phyloP scores from a whole-genome alignment of 768 basidiomycete genomes.

The Arthromyces matolae region DNA sequence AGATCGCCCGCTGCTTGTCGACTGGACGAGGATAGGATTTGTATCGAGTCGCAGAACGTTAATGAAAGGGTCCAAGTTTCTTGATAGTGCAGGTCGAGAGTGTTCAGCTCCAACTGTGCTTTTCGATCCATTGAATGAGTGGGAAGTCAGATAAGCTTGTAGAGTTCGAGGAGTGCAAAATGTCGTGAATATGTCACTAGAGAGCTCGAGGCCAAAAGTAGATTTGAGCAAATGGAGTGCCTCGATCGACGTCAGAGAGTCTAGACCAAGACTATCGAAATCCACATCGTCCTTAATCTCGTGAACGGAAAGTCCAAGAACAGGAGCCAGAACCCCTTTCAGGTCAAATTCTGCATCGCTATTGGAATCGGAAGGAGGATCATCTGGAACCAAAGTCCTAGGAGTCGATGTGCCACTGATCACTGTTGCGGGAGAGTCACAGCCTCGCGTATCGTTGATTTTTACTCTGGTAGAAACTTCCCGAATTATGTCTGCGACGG shows the following conservation, averaged over 20 bases:
- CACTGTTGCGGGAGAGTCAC: conserved; percentile 11
- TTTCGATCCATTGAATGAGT: not conserved
- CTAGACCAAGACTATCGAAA: conserved; percentile 52
- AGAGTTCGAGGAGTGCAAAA: conserved; percentile 39
- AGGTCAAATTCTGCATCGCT: conserved; percentile 26
- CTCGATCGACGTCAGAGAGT: conserved; percentile 66
- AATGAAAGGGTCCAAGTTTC: conserved; percentile 9
- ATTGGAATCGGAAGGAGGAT: conserved; percentile 20
- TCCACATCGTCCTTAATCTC: conserved; percentile 43
- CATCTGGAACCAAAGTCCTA: conserved; percentile 38
- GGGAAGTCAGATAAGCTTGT: conserved; percentile 26
- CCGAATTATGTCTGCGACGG: conserved; percentile 32
- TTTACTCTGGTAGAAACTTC: conserved; percentile 21
- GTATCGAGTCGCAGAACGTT: conserved; percentile 23
- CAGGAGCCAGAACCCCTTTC: conserved; percentile 37
- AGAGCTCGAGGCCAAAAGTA: conserved; percentile 39
- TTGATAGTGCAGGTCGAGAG: not conserved
- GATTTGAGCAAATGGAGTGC: conserved; percentile 44
- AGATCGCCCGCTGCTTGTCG: conserved; percentile 14
- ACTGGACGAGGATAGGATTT: conserved; percentile 36
- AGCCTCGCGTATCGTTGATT: not conserved
- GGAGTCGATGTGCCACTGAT: conserved; percentile 29
- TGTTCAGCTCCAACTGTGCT: not conserved
- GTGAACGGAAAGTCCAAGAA: conserved; percentile 39
- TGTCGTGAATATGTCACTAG: conserved; percentile 38